Evolutionary conservation across 257 asterid genomes (phyloP).

Genomic region (Ehretia macrophylla): DNA sequence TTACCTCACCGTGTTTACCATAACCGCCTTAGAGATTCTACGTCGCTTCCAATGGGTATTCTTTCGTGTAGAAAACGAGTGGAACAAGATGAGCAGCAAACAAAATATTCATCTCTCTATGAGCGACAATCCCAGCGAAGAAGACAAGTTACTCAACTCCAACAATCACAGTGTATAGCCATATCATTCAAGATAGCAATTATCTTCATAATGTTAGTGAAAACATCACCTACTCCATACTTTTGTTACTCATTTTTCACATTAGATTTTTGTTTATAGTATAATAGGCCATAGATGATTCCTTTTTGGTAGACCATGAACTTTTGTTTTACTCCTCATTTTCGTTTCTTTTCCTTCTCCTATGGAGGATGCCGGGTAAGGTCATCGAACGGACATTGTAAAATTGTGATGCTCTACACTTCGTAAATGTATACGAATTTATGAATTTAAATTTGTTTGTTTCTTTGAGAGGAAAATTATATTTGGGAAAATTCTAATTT

Average conservation of each 20-base stretch:
- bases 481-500: too few species aligned
- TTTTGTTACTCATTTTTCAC: too few species aligned
- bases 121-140: slow-evolving; percentile 53
- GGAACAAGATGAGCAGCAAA: slow-evolving; percentile 65
- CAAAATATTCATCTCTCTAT: slow-evolving; percentile 36
- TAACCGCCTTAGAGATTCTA: slow-evolving; percentile 72
- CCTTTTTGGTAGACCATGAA: not conserved
- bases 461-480: not conserved
- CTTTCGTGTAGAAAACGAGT: slow-evolving; percentile 92
- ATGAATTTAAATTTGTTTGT: too few species aligned
- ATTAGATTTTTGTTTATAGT: not conserved
- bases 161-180: slow-evolving; percentile 46
- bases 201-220: not conserved
- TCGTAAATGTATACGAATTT: too few species aligned
- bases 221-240: too few species aligned
- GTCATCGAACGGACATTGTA: not conserved
- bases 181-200: not conserved
- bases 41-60: slow-evolving; percentile 96
- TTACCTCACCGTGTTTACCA: slow-evolving; percentile 63
- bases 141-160: slow-evolving; percentile 61
- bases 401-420: not conserved
- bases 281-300: not conserved
- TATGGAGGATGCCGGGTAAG: not conserved
- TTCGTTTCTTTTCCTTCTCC: too few species aligned
- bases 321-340: too few species aligned